Percentiles rank a stretch among this genome's conserved stretches.
These are phyloP conservation scores for Cystobasidium slooffiae DNA, from an alignment of 1,284 basidiomycete genomes.

Conservation along the genomic window DNA sequence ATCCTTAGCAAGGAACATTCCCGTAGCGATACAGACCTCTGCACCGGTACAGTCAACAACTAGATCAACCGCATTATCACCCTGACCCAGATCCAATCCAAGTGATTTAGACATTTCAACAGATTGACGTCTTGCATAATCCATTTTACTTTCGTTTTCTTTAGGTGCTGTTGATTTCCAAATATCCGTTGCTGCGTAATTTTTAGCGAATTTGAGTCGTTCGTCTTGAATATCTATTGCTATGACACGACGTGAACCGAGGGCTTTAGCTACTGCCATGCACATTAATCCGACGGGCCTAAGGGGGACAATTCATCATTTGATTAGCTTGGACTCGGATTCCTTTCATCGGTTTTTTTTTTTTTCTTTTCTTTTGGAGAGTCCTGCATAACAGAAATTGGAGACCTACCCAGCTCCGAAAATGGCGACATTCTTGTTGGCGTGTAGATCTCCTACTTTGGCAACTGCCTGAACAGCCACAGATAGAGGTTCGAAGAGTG, in stretches of 20 bases:
- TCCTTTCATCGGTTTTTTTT: too few species aligned
- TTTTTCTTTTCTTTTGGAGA: too few species aligned
- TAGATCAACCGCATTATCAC: constrained; percentile 63
- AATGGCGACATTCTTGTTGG: constrained; percentile 74
- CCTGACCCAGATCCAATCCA: constrained; percentile 59
- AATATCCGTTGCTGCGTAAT: constrained; percentile 81
- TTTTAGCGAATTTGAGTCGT: constrained; percentile 83
- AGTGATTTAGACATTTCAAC: constrained; percentile 58
- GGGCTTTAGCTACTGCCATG: constrained; percentile 74
- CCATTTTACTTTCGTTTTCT: constrained; percentile 53
- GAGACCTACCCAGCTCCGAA: constrained; percentile 71
- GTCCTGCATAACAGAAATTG: neutral
- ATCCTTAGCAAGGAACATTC: constrained; percentile 65
- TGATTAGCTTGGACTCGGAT: too few species aligned
- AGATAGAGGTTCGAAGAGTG: constrained; percentile 89
- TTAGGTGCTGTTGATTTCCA: constrained; percentile 65
- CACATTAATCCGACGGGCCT: constrained; percentile 83
- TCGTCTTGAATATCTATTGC: constrained; percentile 81
- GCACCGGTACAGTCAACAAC: constrained; percentile 67
- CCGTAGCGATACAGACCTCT: constrained; percentile 64
- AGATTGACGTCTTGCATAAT: constrained; percentile 58
- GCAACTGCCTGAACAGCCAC: constrained; percentile 88
- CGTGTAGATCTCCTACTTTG: constrained; percentile 68
- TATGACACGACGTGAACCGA: constrained; percentile 78
- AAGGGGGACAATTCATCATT: too few species aligned